Conservation (phyloP, 305 asterid species). For the Vinca major region DNA sequence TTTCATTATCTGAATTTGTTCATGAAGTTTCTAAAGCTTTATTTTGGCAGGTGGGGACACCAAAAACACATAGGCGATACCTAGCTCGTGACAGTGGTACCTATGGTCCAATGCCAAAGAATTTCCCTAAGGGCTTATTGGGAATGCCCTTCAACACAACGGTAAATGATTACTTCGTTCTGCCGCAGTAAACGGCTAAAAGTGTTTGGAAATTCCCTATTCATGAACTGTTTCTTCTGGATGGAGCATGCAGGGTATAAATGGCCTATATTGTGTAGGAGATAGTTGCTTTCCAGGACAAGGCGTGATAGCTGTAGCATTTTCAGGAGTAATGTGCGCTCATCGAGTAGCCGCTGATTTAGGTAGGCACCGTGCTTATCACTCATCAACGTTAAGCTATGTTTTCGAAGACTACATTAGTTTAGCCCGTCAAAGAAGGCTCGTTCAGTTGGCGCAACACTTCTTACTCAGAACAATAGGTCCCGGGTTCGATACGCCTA, state of each 20-base stretch:
- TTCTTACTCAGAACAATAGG: too few species aligned
- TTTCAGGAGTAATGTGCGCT: constrained; percentile 98
- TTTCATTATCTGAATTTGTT: constrained; percentile 3
- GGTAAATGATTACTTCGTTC: constrained; percentile 23
- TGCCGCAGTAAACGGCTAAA: background rate
- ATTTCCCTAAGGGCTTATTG: constrained; percentile 70
- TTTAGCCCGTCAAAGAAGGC: too few species aligned
- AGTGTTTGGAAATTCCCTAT: constrained; percentile 2
- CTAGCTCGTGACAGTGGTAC: constrained; percentile 96
- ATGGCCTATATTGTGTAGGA: constrained; percentile 91
- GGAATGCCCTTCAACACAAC: constrained; percentile 99
- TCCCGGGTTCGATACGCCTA: too few species aligned
- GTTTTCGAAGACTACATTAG: background rate
- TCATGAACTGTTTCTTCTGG: constrained; percentile 5
- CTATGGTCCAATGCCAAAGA: constrained; percentile 91
- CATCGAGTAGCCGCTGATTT: constrained; percentile 95
- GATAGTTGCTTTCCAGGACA: constrained; percentile 99
- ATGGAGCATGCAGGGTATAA: constrained; percentile 51
- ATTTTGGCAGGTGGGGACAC: constrained; percentile 82
- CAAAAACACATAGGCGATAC: constrained; percentile 90
- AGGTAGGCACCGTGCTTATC: constrained; percentile 37
- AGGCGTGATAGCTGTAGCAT: constrained; percentile 96
- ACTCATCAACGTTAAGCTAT: background rate
- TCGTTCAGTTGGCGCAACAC: too few species aligned
- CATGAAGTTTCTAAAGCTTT: constrained; percentile 9